Percentiles rank a stretch among this genome's conserved stretches.
Evolutionary conservation across 805 yeast genomes (phyloP).

Genomic region (Lipomyces japonicus): DNA sequence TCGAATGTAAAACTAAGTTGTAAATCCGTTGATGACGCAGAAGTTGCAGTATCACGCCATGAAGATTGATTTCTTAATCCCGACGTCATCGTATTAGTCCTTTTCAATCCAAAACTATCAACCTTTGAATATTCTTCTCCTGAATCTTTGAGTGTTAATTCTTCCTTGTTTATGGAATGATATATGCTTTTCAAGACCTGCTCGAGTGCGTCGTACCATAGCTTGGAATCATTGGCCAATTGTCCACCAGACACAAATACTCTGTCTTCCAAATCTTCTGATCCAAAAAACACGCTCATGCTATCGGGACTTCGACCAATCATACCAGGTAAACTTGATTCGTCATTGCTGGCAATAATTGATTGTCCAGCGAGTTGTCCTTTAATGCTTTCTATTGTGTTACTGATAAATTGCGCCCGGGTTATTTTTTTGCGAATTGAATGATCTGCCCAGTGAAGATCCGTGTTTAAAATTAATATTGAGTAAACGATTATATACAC

Average conservation of each 20-base stretch:
- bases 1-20: too few relatives aligned
- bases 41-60: too few relatives aligned
- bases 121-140: too few relatives aligned
- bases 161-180: constrained; percentile 1
- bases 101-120: too few relatives aligned
- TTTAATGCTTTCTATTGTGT: constrained; percentile 48
- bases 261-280: neutral
- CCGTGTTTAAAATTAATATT: constrained; percentile 69
- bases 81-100: too few relatives aligned
- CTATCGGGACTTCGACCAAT: neutral
- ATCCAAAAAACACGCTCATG: neutral
- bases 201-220: constrained; percentile 3
- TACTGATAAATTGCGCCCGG: constrained; percentile 45
- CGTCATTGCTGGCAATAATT: neutral
- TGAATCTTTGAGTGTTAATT: constrained; percentile 1
- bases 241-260: constrained; percentile 1
- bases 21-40: too few relatives aligned
- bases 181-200: neutral
- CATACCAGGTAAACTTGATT: constrained; percentile 1
- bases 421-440: constrained; percentile 37
- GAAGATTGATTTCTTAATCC: neutral
- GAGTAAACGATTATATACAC: constrained; percentile 72
- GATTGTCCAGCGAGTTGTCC: constrained; percentile 3
- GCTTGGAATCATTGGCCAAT: neutral
- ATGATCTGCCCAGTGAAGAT: constrained; percentile 56